Base-by-base conservation (phyloP, 169 alveolate species). In the Plasmodium yoelii region DNA sequence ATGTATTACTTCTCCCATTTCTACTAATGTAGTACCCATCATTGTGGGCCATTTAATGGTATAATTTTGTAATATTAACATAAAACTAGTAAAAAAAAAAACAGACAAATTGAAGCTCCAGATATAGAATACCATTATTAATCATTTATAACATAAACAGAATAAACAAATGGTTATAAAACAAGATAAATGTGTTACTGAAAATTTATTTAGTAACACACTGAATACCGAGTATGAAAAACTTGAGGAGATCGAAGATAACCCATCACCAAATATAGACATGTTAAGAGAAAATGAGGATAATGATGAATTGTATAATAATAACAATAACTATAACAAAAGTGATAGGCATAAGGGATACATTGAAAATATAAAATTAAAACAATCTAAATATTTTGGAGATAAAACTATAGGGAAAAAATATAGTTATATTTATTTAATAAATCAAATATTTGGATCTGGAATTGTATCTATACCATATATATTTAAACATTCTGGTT, bases 401-500 rank as follows among this genome's bases (percentile, higher is more conserved):
- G 57, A 44, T 82, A 82, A 82, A 55, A 82, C 90, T 10, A 82
- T 82, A 82, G 90, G 90, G 7, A 49, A 82, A 10, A 55, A 10
- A 42, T 65, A 63, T 49, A 82, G 90, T 19, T 82, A 82, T 82
- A 46, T 82, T 53, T 82, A 82, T 61, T 42, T 82, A 67, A 82
- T 82, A 42, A 82, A 82, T 28, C 90, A 82, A 82, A 82, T 82
- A 65, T 82, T 82, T 28, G 90, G 90, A 10, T 82, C 90, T 57
- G 96, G 96, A 24, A 87, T 94, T 77, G 90, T 88, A 51, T 88
- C 88, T 9, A 87, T 94, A 12, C 96, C 96, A 26, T 88, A 88
- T 39, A 65, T 90, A 15, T 87, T 92, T 61, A 88, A 89, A 39
- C 92, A 88, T 69, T 87, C 90, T 1, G 96, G 96, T 24, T 88